phyloP scores from a whole-genome alignment of 352 stramenopile genomes.

The Thalassiosira ordinaria region DNA sequence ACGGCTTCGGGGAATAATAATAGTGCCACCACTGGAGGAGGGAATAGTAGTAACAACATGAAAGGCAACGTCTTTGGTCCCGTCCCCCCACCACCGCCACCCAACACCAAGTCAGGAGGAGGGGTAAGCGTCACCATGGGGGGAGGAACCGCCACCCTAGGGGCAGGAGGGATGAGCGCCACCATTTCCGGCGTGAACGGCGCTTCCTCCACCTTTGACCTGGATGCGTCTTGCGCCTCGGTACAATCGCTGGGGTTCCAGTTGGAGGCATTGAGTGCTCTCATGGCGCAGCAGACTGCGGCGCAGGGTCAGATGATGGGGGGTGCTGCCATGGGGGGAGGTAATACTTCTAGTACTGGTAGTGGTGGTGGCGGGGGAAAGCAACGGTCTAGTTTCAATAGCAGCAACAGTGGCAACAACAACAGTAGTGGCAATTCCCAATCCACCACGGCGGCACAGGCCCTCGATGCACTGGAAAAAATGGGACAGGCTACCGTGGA shows the following conservation, averaged over 20 bases:
- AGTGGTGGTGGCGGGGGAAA: not conserved
- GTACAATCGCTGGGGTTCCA: slow-evolving; percentile 22
- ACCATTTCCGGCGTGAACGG: not conserved
- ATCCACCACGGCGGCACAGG: not conserved
- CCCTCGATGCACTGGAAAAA: slow-evolving; percentile 1
- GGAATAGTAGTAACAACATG: slow-evolving; percentile 1
- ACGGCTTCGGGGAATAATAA: not conserved
- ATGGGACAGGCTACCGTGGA: slow-evolving; percentile 8
- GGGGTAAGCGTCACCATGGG: not conserved
- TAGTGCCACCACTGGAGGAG: not conserved
- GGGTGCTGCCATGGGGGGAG: not conserved
- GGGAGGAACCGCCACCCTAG: not conserved
- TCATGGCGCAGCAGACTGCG: not conserved
- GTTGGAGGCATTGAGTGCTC: slow-evolving; percentile 12
- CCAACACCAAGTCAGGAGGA: not conserved
- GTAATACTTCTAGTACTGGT: not conserved
- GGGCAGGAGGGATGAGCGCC: not conserved
- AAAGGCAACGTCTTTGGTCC: not conserved
- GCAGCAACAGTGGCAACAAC: not conserved
- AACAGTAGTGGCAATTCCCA: not conserved
- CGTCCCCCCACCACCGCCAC: slow-evolving; percentile 7
- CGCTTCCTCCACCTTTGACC: not conserved
- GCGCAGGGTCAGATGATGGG: not conserved
- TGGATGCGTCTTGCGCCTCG: not conserved
- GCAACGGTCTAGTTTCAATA: not conserved